These are phyloP conservation scores for Inga leiocalycina DNA, from an alignment of 306 rosid species.

Conservation along the genomic window DNA sequence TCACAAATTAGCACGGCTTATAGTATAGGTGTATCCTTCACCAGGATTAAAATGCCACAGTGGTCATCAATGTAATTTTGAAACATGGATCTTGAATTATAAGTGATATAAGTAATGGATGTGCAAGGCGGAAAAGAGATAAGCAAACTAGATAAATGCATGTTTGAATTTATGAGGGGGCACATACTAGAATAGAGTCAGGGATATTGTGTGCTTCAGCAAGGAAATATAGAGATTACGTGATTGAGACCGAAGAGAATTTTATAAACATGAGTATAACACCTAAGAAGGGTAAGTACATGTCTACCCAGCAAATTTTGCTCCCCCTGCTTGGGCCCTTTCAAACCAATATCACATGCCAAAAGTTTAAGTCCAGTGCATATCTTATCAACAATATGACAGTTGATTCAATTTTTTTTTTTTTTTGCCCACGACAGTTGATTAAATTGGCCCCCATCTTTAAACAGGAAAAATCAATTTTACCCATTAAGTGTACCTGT, in stretches of 20 bases:
- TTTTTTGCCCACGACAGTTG: no score
- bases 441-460: background rate
- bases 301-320: background rate
- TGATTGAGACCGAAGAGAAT: background rate
- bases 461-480: background rate
- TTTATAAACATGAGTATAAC: background rate
- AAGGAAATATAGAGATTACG: background rate
- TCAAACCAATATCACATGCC: background rate
- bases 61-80: constrained; percentile 9
- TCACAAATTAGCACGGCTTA: constrained; percentile 2
- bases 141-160: background rate
- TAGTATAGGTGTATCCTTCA: background rate
- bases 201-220: background rate
- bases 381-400: background rate
- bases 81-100: constrained; percentile 9
- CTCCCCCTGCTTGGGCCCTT: background rate
- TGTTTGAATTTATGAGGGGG: background rate
- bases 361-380: background rate
- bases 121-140: background rate
- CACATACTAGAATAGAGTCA: background rate
- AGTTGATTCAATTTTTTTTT: background rate
- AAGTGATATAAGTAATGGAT: background rate
- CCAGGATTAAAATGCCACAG: constrained; percentile 5
- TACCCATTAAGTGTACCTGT: background rate
- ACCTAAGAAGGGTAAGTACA: background rate